Conservation (phyloP, 306 rosid genomes). For the Begonia masoniana region DNA sequence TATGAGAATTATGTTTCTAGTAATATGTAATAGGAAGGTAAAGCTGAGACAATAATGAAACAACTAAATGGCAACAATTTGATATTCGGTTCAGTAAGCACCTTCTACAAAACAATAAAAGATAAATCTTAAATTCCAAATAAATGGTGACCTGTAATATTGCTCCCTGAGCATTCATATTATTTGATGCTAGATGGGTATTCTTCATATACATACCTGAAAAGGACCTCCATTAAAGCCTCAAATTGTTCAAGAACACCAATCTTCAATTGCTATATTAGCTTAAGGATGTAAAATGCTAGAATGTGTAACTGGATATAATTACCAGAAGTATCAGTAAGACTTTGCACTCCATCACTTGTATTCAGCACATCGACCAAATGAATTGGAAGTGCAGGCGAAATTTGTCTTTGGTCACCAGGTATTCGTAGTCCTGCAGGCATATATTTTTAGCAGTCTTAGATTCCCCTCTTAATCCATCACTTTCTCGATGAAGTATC, state of each 20-base stretch:
- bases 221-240: conserved; percentile 13
- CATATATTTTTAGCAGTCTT: conserved; percentile 4
- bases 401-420: conserved; percentile 62
- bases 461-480: conserved; percentile 7
- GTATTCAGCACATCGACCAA: conserved; percentile 53
- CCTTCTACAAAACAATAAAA: neutral
- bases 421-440: conserved; percentile 57
- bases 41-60: too few species aligned
- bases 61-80: too few species aligned
- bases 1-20: neutral
- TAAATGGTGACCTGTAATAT: conserved; percentile 50
- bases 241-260: conserved; percentile 2
- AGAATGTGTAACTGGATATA: conserved; percentile 14
- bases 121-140: conserved; percentile 13
- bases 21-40: too few species aligned
- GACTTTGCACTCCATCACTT: conserved; percentile 45
- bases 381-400: conserved; percentile 76
- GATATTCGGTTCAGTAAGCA: neutral
- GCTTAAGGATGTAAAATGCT: conserved; percentile 4
- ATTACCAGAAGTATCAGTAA: conserved; percentile 46
- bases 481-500: neutral
- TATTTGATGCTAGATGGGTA: conserved; percentile 45
- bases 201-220: conserved; percentile 61
- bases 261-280: conserved; percentile 7
- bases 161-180: conserved; percentile 43